Base-by-base conservation (phyloP, 768 basidiomycete genomes). In the Termitomyces sp. region DNA sequence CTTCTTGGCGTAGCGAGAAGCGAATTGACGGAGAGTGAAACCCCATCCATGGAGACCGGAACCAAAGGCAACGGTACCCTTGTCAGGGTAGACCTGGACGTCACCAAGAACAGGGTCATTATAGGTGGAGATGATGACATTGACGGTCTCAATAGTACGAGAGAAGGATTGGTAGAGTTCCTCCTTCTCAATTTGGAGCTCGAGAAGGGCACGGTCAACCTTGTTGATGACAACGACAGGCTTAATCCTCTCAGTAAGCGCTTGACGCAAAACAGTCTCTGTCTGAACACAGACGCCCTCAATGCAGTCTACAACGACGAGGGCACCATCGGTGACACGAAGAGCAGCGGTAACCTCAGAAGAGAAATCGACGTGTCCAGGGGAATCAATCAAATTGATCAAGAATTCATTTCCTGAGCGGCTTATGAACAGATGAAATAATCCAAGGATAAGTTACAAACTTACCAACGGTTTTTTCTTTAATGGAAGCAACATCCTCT, bases 211-310 rank as follows among this genome's bases (percentile, higher is more conserved):
- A 71, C 96, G 94, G 76, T 99, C 96, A 69, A 99, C 94, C 81
- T 99, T 99, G 89, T 98, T 98, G 79, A 99, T 97, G 78, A 97
- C 84, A 68, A 97, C 85, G 66, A 99, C 94, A 62, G 96, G 96
- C 79, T 95, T 98, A 80, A 99, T 97, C 74, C 96, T 93, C 78
- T 99, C 96, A 30, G 87, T 84, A 45, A 99, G 83, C 57, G 97
- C 91, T 71, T 99, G 96, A 65, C 97, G 94, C 59, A 99, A 83
- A 55, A 98, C 97, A 19, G 96, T 98, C 78, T 98, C 97, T 67
- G 96, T 99, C 77, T 98, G 97, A 41, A 98, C 95, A 74, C 96
- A 98, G 68, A 98, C 96, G 78, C 97, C 97, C 69, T 98, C 96
- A 66, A 98, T 87, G 75, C 94, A 97, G 76, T 98, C 96, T 68